Evolutionary conservation across 805 yeast genomes (phyloP), one percentile per base, ranked within the genome.

Genomic region (Candida oleophila): DNA sequence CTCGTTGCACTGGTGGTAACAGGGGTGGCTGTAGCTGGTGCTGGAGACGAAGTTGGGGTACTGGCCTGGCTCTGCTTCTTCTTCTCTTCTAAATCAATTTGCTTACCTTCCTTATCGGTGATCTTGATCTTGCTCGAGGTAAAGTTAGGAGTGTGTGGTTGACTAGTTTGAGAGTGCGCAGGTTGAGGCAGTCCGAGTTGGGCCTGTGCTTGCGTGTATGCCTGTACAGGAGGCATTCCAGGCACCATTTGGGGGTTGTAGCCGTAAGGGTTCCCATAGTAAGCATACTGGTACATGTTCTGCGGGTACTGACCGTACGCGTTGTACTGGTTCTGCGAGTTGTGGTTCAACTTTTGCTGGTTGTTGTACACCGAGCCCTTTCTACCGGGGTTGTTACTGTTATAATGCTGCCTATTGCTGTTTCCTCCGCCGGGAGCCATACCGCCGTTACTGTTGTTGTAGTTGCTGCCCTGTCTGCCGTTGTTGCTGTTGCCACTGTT

Each of bases 91-190:
- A 69, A 68, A 49, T 71, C 74, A 35, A 71, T 64, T 39, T 61
- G 68, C 46, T 65, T 69, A 4, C 76, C 77, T 38, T 70, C 74
- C 55, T 66, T 69, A 45, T 70, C 72, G 33, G 76, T 71, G 46
- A 72, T 60, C 49, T 64, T 70, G 25, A 71, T 62, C 53, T 64
- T 69, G 3, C 57, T 53, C 49, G 46, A 25, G 33, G 33, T 39
- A 14, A 22, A 39, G n/a, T n/a, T 12, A 12, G 33, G 35, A 19
- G 38, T 39, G 20, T 19, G 21, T 43, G n/a, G 30, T 25, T 25
- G 30, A 25, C 9, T 25, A 8, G 22, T 25, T 18, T 36, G 49
- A 33, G 45, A 39, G 16, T 42, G 42, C 21, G 49, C 45, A 30
- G 42, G 54, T 35, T 46, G 49, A 35, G 54, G 51, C 22, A 49